Conservation (phyloP, 352 stramenopile species). For the Saprolegnia diclina region DNA sequence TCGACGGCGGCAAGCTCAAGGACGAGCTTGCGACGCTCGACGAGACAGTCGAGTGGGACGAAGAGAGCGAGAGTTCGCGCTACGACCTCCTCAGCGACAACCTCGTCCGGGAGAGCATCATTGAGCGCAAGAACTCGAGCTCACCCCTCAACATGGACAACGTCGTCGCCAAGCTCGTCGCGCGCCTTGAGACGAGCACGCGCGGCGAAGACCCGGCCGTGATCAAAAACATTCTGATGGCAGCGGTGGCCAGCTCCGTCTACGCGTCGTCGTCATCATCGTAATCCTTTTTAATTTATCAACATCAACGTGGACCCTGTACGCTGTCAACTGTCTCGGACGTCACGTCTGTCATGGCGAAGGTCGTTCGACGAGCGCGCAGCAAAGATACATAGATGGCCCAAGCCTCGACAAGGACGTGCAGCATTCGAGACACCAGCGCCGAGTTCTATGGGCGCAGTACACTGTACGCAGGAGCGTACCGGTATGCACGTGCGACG, state of each 20-base stretch:
- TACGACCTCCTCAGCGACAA: slow-evolving; percentile 6
- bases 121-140: background rate
- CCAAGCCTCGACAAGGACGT: too few species aligned
- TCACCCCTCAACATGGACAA: background rate
- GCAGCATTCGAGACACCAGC: too few species aligned
- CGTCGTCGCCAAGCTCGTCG: slow-evolving; percentile 1
- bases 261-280: background rate
- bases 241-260: background rate
- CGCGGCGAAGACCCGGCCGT: slow-evolving; percentile 2
- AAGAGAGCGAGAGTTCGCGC: background rate
- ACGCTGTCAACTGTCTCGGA: background rate
- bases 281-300: slow-evolving; percentile 1
- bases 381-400: too few species aligned
- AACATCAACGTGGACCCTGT: background rate
- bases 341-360: too few species aligned
- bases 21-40: slow-evolving; percentile 8
- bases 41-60: slow-evolving; percentile 2
- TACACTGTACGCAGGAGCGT: too few species aligned
- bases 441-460: too few species aligned
- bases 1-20: background rate
- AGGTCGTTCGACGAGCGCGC: too few species aligned
- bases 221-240: slow-evolving; percentile 8
- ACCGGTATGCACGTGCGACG: too few species aligned
- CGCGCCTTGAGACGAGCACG: background rate
- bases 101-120: background rate